Evolutionary conservation across 1,139 yeast species (phyloP).

Genomic region (Wickerhamomyces sp.): DNA sequence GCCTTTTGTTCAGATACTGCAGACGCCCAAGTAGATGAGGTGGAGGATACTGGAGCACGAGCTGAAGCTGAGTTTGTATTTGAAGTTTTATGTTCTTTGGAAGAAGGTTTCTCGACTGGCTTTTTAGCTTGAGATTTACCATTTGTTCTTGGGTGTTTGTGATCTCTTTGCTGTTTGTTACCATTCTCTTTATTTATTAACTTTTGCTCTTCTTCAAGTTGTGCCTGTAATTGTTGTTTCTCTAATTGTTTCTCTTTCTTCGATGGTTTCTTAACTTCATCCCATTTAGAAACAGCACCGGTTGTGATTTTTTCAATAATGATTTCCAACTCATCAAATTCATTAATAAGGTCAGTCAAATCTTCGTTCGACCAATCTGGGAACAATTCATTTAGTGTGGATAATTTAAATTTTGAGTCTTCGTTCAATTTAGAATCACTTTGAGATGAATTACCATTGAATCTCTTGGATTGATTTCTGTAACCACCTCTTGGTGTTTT

Average conservation of each 20-base stretch:
- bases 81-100: constrained; percentile 16
- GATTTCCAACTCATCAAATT: constrained; percentile 70
- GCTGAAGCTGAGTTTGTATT: constrained; percentile 24
- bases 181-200: constrained; percentile 18
- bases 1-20: constrained; percentile 24
- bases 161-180: constrained; percentile 11
- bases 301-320: constrained; percentile 86
- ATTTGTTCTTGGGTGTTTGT: constrained; percentile 10
- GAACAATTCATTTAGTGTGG: constrained; percentile 74
- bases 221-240: constrained; percentile 25
- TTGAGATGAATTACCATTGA: constrained; percentile 22
- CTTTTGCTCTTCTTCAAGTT: constrained; percentile 26
- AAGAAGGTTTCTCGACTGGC: background rate
- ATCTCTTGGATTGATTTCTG: constrained; percentile 43
- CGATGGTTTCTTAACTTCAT: constrained; percentile 53
- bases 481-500: constrained; percentile 30
- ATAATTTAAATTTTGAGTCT: constrained; percentile 44
- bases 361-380: constrained; percentile 95
- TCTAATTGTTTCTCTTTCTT: constrained; percentile 38
- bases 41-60: constrained; percentile 23
- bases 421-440: constrained; percentile 27
- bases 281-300: constrained; percentile 62
- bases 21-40: constrained; percentile 27
- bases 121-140: constrained; percentile 4
- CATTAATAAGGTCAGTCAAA: constrained; percentile 67